Conservation (phyloP, 1,284 basidiomycete species). For the Ustilago cynodontis region DNA sequence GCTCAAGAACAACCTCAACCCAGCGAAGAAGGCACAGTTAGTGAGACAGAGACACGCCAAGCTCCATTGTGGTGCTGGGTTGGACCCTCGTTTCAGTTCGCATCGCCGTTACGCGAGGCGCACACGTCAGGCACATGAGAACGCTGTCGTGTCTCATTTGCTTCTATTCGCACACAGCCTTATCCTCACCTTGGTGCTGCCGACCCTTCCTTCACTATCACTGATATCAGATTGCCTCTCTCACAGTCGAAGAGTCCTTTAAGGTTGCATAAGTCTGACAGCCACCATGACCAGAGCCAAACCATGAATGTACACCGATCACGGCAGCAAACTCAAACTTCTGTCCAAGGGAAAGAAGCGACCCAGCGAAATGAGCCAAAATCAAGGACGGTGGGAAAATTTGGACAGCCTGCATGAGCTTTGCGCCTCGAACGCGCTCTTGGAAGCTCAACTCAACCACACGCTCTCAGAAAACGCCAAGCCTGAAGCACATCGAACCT, state of each 20-base stretch:
- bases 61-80: neutral
- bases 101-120: constrained; percentile 1
- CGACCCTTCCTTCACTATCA: no score
- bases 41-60: no score
- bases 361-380: neutral
- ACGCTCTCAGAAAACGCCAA: no score
- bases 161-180: neutral
- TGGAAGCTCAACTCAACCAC: no score
- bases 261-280: no score
- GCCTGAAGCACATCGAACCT: no score
- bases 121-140: constrained; percentile 6
- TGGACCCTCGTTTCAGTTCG: neutral
- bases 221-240: no score
- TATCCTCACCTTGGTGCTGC: neutral
- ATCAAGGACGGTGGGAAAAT: constrained; percentile 29
- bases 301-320: no score
- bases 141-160: neutral
- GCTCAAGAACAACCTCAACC: no score
- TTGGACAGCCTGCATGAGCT: constrained; percentile 18
- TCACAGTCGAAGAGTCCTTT: no score
- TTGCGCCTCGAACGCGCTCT: constrained; percentile 2
- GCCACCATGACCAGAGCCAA: no score
- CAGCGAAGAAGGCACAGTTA: no score
- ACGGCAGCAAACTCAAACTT: constrained; percentile 3
- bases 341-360: neutral